Evolutionary conservation across 2,329 filamentous ascomycete species (phyloP).

Genomic region (Thyridium curvatum): DNA sequence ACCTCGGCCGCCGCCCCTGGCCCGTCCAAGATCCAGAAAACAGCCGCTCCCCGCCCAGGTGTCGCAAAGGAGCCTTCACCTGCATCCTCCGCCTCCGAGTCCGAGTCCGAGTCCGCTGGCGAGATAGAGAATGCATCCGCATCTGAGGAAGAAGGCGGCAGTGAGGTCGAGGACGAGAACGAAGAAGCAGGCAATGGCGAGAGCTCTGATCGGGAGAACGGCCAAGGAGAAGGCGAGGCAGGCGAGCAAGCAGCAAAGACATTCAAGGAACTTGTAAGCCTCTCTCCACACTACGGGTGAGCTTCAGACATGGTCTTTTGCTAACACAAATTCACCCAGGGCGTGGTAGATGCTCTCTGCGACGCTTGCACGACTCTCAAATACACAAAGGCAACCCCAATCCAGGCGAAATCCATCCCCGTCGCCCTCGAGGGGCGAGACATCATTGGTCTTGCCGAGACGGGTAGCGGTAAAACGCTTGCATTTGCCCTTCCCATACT

Average conservation of each 20-base stretch:
- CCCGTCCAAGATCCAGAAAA: too few relatives aligned
- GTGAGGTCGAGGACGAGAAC: too few relatives aligned
- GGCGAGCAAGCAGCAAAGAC: conserved; percentile 35
- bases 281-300: not conserved
- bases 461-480: conserved; percentile 91
- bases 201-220: too few relatives aligned
- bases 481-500: conserved; percentile 92
- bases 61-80: too few relatives aligned
- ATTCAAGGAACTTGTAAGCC: conserved; percentile 56
- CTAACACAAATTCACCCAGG: conserved; percentile 36
- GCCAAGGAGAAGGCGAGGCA: too few relatives aligned
- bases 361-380: conserved; percentile 79
- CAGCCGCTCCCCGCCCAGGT: too few relatives aligned
- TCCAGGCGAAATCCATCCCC: conserved; percentile 82
- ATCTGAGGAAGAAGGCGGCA: too few relatives aligned
- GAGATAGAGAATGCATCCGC: too few relatives aligned
- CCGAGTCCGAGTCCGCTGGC: too few relatives aligned
- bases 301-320: not conserved
- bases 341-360: conserved; percentile 79
- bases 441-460: conserved; percentile 90
- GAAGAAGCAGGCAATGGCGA: too few relatives aligned
- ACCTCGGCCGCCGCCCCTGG: too few relatives aligned
- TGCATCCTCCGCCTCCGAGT: too few relatives aligned
- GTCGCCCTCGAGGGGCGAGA: conserved; percentile 73
- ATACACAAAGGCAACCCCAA: conserved; percentile 82